Conservation (phyloP, 352 stramenopile genomes). For the Poterioochromonas sp. region DNA sequence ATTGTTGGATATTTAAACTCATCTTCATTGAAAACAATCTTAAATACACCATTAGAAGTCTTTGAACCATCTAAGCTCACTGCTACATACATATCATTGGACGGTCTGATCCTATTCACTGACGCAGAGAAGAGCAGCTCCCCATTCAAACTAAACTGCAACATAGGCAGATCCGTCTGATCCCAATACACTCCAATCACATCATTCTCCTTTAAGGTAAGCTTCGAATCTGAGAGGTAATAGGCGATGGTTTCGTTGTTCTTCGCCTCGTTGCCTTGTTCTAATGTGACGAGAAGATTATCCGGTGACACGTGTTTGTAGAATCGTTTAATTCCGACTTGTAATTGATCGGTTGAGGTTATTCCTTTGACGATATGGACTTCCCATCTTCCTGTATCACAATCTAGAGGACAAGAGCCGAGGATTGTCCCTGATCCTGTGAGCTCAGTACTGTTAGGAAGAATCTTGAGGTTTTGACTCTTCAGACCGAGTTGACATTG, state of each 20-base stretch:
- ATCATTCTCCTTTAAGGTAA: slow-evolving; percentile 13
- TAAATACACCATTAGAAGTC: too few relatives aligned
- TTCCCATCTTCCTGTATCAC: slow-evolving; percentile 29
- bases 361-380: too few relatives aligned
- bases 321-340: too few relatives aligned
- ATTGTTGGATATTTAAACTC: slow-evolving; percentile 8
- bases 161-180: slow-evolving; percentile 33
- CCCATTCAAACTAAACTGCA: slow-evolving; percentile 19
- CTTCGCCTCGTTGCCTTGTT: too few relatives aligned
- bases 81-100: slow-evolving; percentile 26
- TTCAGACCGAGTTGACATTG: too few relatives aligned
- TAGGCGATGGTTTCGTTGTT: too few relatives aligned
- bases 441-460: too few relatives aligned
- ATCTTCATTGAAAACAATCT: slow-evolving; percentile 11
- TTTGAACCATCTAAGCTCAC: background rate
- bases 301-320: too few relatives aligned
- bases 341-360: too few relatives aligned
- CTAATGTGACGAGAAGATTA: too few relatives aligned
- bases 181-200: slow-evolving; percentile 33
- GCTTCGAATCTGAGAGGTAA: too few relatives aligned
- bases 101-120: slow-evolving; percentile 21
- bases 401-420: slow-evolving; percentile 29
- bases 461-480: too few relatives aligned
- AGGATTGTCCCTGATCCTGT: slow-evolving; percentile 1
- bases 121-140: background rate